Evolutionary conservation across 2,329 filamentous ascomycete species (phyloP), one percentile per base, ranked within the genome.

Genomic region (Leptographium wingfieldii): DNA sequence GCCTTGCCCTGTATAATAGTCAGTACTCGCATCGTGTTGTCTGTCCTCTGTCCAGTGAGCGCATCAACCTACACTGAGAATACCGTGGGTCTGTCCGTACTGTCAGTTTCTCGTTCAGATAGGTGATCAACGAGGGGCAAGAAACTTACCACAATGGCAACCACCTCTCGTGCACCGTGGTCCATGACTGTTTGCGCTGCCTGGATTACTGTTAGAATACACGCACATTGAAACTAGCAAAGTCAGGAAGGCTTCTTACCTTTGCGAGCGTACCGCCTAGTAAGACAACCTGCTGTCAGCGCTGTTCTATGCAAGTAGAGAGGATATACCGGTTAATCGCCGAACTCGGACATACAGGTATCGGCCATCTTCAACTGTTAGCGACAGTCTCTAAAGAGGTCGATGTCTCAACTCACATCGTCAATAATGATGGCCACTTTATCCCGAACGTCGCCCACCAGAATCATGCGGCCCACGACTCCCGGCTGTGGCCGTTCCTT

Each of bases 361-460:
- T 67, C 65, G 33, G 65, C 65, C 65, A 67, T 66, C 63, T 65
- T 38, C 3, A 6, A 2, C 12, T 49, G 58, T 62, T 55, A 59
- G 61, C 51, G 11, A 51, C 25, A 25, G 49, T 14, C n/a, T 22
- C 3, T 7, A n/a, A 52, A 5, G n/a, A 31, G 3, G 9, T n/a
- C 40, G 6, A 5, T 6, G 16, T 9, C 11, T 35, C 33, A 35
- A 65, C 63, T 52, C 25, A 65, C 63, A 52, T 66, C 65, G 38
- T 66, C 69, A 55, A 99, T 92, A 56, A 99, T 85, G 69, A 99
- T 96, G 62, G 92, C 92, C 35, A 92, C 86, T 76, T 94, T 94
- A 75, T 89, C 88, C 66, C 85, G 82, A 55, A 97, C 94, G 65
- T 95, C 91, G 66, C 94, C 94, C 57, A 97, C 92, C n/a, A 99